phyloP scores from a whole-genome alignment of 306 rosid species.

The Vigna radiata region DNA sequence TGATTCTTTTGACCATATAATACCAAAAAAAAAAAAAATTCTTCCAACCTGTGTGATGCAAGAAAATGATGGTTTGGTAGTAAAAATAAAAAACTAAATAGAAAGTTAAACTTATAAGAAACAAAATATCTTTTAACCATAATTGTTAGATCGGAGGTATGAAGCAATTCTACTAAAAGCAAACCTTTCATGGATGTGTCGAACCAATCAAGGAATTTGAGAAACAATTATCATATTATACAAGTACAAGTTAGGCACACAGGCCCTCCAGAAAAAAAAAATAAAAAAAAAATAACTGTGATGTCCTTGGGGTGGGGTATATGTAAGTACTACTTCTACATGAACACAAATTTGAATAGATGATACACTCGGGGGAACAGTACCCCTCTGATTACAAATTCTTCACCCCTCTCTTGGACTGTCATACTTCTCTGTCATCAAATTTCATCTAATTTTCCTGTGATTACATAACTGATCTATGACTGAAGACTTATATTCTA shows the following conservation, averaged over 20 bases:
- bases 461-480: conserved; percentile 38
- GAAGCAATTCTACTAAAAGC: background rate
- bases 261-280: background rate
- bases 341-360: conserved; percentile 21
- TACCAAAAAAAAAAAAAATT: too few species aligned
- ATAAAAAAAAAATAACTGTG: background rate
- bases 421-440: conserved; percentile 5
- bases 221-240: conserved; percentile 4
- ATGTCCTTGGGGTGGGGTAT: conserved; percentile 22
- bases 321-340: conserved; percentile 28
- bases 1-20: too few species aligned
- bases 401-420: conserved; percentile 34
- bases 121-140: too few species aligned
- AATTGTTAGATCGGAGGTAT: background rate
- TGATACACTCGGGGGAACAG: conserved; percentile 30
- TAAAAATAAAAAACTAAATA: too few species aligned
- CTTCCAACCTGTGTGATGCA: too few species aligned
- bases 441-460: conserved; percentile 39
- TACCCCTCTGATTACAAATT: conserved; percentile 29
- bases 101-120: too few species aligned
- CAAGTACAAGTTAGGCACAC: conserved; percentile 10
- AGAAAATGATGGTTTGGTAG: too few species aligned
- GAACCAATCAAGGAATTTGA: conserved; percentile 18
- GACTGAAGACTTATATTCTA: conserved; percentile 31
- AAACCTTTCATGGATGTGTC: background rate